These are phyloP conservation scores for Elsinoe necatrix DNA, from an alignment of 2,329 filamentous ascomycete species.

Conservation along the genomic window DNA sequence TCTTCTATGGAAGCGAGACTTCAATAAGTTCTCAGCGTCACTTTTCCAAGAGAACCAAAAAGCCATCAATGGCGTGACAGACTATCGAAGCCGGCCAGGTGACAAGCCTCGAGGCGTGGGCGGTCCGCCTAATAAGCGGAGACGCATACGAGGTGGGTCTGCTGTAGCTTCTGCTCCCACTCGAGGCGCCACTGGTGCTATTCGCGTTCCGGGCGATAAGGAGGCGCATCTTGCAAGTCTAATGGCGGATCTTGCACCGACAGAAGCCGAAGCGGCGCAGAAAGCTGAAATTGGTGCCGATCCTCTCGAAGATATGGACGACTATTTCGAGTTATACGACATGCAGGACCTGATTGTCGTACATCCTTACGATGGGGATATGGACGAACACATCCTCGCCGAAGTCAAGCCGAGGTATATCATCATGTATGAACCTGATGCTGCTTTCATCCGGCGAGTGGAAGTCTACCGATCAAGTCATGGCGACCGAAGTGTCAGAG, in stretches of 20 bases:
- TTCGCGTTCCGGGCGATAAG: conserved; percentile 72
- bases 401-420: conserved; percentile 90
- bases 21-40: conserved; percentile 71
- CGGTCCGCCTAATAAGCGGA: conserved; percentile 74
- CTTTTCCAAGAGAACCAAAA: conserved; percentile 75
- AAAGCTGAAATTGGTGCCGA: conserved; percentile 71
- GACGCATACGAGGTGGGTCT: conserved; percentile 74
- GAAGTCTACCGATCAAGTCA: conserved; percentile 96
- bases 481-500: conserved; percentile 75
- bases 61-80: conserved; percentile 58
- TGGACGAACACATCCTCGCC: conserved; percentile 93
- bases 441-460: conserved; percentile 85
- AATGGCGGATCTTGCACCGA: conserved; percentile 75
- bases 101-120: conserved; percentile 48
- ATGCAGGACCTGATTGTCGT: conserved; percentile 82
- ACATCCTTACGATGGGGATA: conserved; percentile 89
- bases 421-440: conserved; percentile 96
- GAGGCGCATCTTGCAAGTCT: conserved; percentile 73
- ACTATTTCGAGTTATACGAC: conserved; percentile 83
- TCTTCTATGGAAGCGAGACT: conserved; percentile 81
- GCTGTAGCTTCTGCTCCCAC: conserved; percentile 48
- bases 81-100: conserved; percentile 40
- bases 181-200: conserved; percentile 63
- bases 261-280: conserved; percentile 58
- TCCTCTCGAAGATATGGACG: conserved; percentile 81